Evolutionary conservation across 768 basidiomycete genomes (phyloP), one percentile per base, ranked within the genome.

Genomic region (Tricholoma flavovirens): DNA sequence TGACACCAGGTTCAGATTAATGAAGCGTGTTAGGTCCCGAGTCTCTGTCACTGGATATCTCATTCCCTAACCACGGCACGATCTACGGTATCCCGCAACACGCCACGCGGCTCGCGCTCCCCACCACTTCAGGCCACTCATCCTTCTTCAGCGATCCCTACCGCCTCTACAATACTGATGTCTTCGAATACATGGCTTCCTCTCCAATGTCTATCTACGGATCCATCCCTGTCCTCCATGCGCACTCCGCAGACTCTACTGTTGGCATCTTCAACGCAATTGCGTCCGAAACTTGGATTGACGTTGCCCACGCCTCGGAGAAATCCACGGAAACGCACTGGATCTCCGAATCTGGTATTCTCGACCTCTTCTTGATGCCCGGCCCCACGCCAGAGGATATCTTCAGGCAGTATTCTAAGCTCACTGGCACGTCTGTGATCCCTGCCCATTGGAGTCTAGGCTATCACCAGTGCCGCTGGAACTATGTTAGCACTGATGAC

Each of bases 401-500:
- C 30, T 94, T 98, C 70, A 79, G 76, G 46, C 93, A 98, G 67
- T 98, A 96, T 67, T 79, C 91, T 0, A 71, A 75, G 17, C 79
- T 98, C 53, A 97, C 95, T 0, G 97, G 97, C 1, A 81, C 88
- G 0, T 83, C 90, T 0, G 85, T 87, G 4, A 77, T 99, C n/a
- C 97, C 97, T 0, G 86, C 93, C 8, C 81, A 90, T 17, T 98
- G 91, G 84, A 84, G 92, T 24, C 77, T 98, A 56, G 97, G 86
- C 0, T 96, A 99, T 66, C 97, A 98, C 70, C 97, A 98, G 68
- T 98, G 96, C 69, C 78, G 97, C 33, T 98, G 97, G 97, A 98
- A 99, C 68, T 98, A 99, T 66, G 79, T 96, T 60, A 90, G 86
- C 72, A 86, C 90, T 24, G 84, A 88, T 10, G 97, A 98, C 69